These are phyloP conservation scores for Pichia sp. DNA, from an alignment of 1,139 yeast genomes.

Conservation along the genomic window DNA sequence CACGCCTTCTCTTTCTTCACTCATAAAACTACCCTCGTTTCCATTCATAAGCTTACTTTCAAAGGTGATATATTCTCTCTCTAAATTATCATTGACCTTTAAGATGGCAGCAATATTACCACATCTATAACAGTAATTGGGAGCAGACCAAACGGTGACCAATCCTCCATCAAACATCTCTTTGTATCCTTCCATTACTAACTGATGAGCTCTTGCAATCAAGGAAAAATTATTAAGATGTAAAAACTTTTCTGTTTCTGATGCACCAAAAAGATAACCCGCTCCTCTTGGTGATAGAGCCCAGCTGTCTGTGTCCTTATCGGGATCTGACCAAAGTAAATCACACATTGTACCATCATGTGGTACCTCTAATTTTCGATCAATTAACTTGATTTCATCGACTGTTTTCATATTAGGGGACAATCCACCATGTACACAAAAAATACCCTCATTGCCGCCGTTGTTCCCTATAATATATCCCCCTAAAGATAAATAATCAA, in stretches of 20 bases:
- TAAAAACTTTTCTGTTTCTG: slow-evolving; percentile 82
- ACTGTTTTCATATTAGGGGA: slow-evolving; percentile 92
- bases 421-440: slow-evolving; percentile 94
- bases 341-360: slow-evolving; percentile 99
- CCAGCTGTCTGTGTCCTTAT: slow-evolving; percentile 75
- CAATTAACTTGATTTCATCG: slow-evolving; percentile 85
- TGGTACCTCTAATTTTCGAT: slow-evolving; percentile 88
- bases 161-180: slow-evolving; percentile 85
- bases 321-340: slow-evolving; percentile 97
- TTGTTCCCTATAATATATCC: slow-evolving; percentile 82
- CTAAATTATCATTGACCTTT: slow-evolving; percentile 46
- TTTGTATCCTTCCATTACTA: slow-evolving; percentile 94
- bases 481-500: slow-evolving; percentile 83
- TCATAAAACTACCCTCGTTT: no score
- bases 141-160: slow-evolving; percentile 98
- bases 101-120: slow-evolving; percentile 93
- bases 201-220: slow-evolving; percentile 88
- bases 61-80: no score
- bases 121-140: slow-evolving; percentile 93
- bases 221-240: slow-evolving; percentile 70
- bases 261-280: slow-evolving; percentile 91
- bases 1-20: no score
- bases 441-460: slow-evolving; percentile 85
- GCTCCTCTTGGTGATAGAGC: slow-evolving; percentile 94
- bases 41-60: no score